A percentile compares a stretch with the other conserved stretches of the same genome.
Conservation (phyloP, 306 rosid genomes). For the Cyclanthera cordifolia region DNA sequence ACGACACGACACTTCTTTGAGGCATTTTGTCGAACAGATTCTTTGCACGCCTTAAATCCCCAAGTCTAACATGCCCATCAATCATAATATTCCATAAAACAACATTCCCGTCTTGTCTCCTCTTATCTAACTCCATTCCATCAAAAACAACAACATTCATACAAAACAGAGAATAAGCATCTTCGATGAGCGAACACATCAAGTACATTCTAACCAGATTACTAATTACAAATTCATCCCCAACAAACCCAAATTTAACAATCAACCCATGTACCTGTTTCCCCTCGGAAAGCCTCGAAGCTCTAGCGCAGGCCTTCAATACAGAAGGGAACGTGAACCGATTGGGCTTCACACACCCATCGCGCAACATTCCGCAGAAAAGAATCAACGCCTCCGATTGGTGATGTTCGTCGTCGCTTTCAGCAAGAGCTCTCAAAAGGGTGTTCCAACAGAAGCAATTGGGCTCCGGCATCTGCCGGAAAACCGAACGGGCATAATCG, state of each 20-base stretch:
- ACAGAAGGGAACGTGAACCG: constrained; percentile 59
- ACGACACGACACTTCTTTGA: constrained; percentile 57
- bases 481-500: constrained; percentile 28
- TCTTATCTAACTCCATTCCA: constrained; percentile 19
- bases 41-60: constrained; percentile 37
- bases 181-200: constrained; percentile 44
- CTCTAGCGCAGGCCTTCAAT: constrained; percentile 52
- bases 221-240: constrained; percentile 49
- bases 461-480: constrained; percentile 34
- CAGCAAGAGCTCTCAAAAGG: constrained; percentile 51
- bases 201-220: constrained; percentile 64
- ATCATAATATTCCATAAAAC: constrained; percentile 63
- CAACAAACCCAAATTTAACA: constrained; percentile 39
- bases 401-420: constrained; percentile 21
- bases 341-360: constrained; percentile 44
- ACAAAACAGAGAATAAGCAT: constrained; percentile 43
- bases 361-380: constrained; percentile 37
- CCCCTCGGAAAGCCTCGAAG: constrained; percentile 39
- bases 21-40: constrained; percentile 46
- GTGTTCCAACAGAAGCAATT: constrained; percentile 69
- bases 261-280: constrained; percentile 61
- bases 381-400: constrained; percentile 28
- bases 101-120: constrained; percentile 43
- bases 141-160: constrained; percentile 24
- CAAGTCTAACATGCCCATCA: constrained; percentile 48